Conservation (phyloP, 1,284 basidiomycete genomes). For the Xerocomus amazonicus region DNA sequence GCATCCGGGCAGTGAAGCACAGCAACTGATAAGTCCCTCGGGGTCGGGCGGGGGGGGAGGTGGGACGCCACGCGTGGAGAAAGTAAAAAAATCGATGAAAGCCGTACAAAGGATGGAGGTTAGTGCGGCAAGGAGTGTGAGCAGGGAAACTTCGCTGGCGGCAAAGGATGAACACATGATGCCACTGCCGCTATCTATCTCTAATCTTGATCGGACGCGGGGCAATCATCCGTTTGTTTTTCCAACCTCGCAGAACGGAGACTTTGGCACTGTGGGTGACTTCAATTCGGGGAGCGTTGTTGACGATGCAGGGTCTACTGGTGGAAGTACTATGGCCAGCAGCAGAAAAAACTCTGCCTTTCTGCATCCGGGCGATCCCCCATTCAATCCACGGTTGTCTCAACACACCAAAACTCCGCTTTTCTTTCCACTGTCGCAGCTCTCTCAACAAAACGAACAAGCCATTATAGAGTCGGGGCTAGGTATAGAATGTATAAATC, state of each 20-base stretch:
- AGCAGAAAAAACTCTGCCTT: not conserved
- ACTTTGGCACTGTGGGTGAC: conserved; percentile 14
- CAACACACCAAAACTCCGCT: conserved; percentile 46
- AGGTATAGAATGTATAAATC: conserved; percentile 61
- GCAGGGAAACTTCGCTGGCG: conserved; percentile 13
- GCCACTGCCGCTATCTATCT: conserved; percentile 30
- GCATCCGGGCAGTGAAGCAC: conserved; percentile 16
- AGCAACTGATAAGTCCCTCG: conserved; percentile 33
- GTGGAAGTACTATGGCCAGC: not conserved
- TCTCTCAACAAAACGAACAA: conserved; percentile 50
- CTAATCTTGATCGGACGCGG: conserved; percentile 11
- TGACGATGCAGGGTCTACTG: conserved; percentile 1
- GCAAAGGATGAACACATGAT: conserved; percentile 23
- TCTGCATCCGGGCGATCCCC: conserved; percentile 12
- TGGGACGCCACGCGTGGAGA: conserved; percentile 35
- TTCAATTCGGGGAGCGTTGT: conserved; percentile 1
- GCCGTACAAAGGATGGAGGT: conserved; percentile 50
- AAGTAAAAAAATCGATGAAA: conserved; percentile 53
- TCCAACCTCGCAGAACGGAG: conserved; percentile 17
- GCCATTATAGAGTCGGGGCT: conserved; percentile 55
- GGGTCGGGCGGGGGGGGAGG: conserved; percentile 25
- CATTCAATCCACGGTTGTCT: conserved; percentile 29
- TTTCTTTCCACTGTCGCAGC: conserved; percentile 61
- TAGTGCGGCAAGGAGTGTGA: conserved; percentile 17
- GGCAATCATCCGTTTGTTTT: conserved; percentile 9